Base-by-base conservation (phyloP, 1,139 yeast genomes). In the Saccharomyces pastorianus region DNA sequence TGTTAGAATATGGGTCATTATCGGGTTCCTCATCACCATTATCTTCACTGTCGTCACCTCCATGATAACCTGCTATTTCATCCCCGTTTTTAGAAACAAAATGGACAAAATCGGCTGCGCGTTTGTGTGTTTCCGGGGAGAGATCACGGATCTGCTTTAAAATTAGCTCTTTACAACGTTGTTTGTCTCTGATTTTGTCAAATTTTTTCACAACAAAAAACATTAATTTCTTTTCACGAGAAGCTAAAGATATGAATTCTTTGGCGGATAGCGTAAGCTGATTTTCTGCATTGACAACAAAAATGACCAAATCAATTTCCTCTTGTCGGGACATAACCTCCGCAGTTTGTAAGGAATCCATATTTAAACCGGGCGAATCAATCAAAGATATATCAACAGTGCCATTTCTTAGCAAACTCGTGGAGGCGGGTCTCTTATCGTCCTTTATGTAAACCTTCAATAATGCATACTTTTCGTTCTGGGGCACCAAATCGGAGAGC, bases 311-410 rank as follows among this genome's bases (percentile, higher is more conserved):
- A 68, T 95, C 99, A 60, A 95, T 95, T 67, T 95, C 99, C 65
- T 95, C 99, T 71, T 95, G 99, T 58, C 98, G 81, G 3, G 97
- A 86, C 69, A 91, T 91, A 0, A 95, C 91, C 65, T 91, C 96
- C 1, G 97, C 88, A 0, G 99, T 95, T 68, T 89, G 96, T 62
- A 86, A 86, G 9, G 95, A 88, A 66, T 93, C 98, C 78, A 90
- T 79, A 66, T 95, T 95, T 56, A 95, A 76, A 0, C 99, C 99
- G 0, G 99, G 99, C 0, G 98, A 97, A 72, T 95, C 99, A 53
- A 95, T 91, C 56, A 95, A 75, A 34, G 93, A 83, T 55, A 93
- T 90, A 66, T 95, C 98, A 51, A 93, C 89, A 7, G 90, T 88
- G 1, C 98, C 98, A 67, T 95, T 95, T 59, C 85, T 81, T 56